A percentile compares a stretch with the other conserved stretches of the same genome.
phyloP scores from a whole-genome alignment of 2,329 filamentous ascomycete genomes.

The Stenocarpella maydis region DNA sequence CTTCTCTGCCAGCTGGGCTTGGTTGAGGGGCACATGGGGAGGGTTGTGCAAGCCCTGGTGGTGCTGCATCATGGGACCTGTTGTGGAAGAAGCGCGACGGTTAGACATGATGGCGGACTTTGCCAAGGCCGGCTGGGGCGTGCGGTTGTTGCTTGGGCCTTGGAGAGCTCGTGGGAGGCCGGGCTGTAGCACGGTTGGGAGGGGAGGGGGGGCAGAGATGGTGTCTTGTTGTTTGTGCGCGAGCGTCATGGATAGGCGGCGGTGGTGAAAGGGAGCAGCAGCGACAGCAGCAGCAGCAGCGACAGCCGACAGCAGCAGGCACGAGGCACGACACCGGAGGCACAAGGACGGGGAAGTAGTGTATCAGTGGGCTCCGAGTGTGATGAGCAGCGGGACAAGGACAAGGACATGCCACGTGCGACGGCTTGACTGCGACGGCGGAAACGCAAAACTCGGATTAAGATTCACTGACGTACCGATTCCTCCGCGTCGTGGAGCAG shows the following conservation, averaged over 20 bases:
- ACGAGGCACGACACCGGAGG: neutral
- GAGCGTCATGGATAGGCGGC: neutral
- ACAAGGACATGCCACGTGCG: constrained; percentile 19
- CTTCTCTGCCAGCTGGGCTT: constrained; percentile 61
- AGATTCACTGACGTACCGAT: constrained; percentile 53
- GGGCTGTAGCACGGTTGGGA: constrained; percentile 11
- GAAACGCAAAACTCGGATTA: constrained; percentile 31
- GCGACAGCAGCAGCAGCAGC: neutral
- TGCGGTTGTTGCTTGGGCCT: neutral
- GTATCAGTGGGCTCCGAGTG: constrained; percentile 20
- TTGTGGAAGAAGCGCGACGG: constrained; percentile 24
- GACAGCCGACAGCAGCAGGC: neutral
- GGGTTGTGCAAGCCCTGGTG: constrained; percentile 32
- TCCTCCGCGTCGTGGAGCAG: constrained; percentile 59
- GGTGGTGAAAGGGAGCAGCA: constrained; percentile 2
- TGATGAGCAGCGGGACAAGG: constrained; percentile 1
- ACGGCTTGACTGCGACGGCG: constrained; percentile 19
- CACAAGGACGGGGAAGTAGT: constrained; percentile 6
- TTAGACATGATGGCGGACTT: constrained; percentile 31
- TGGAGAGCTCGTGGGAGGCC: neutral
- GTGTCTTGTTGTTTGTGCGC: neutral
- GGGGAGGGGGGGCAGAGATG: neutral
- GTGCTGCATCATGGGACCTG: constrained; percentile 66
- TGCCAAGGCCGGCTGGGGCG: constrained; percentile 20
- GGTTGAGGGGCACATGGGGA: constrained; percentile 57